phyloP scores from a whole-genome alignment of 768 basidiomycete genomes.

The Tricholoma sp. region DNA sequence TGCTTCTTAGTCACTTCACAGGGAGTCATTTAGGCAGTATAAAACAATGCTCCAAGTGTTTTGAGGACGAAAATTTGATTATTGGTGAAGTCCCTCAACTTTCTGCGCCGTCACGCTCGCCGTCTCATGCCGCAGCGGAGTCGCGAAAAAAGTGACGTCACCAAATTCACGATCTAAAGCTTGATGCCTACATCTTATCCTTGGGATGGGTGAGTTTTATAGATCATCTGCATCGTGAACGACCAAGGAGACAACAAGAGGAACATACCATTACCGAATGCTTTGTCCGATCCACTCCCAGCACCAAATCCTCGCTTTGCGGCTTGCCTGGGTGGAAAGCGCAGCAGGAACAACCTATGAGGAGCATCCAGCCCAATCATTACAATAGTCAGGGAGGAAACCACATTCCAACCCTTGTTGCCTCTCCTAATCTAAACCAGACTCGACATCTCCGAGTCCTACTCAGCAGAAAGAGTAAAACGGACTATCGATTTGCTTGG shows the following conservation, averaged over 20 bases:
- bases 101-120: too few species aligned
- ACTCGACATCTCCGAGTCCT: not conserved
- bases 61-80: too few species aligned
- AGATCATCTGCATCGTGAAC: not conserved
- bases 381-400: not conserved
- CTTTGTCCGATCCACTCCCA: not conserved
- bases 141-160: not conserved
- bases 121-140: too few species aligned
- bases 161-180: not conserved
- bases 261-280: not conserved
- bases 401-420: slow-evolving; percentile 43
- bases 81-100: too few species aligned
- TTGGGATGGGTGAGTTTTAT: not conserved
- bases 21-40: too few species aligned
- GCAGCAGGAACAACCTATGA: not conserved
- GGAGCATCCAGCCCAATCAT: not conserved
- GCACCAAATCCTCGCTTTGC: not conserved
- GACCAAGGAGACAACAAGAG: not conserved
- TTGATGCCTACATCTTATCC: not conserved
- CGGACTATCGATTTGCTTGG: slow-evolving; percentile 22
- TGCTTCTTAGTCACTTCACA: too few species aligned
- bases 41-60: too few species aligned
- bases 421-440: slow-evolving; percentile 25
- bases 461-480: not conserved
- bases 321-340: not conserved